Evolutionary conservation across 202 grass and related monocot genomes (phyloP).

Genomic region (Dendrocalamus latiflorus): DNA sequence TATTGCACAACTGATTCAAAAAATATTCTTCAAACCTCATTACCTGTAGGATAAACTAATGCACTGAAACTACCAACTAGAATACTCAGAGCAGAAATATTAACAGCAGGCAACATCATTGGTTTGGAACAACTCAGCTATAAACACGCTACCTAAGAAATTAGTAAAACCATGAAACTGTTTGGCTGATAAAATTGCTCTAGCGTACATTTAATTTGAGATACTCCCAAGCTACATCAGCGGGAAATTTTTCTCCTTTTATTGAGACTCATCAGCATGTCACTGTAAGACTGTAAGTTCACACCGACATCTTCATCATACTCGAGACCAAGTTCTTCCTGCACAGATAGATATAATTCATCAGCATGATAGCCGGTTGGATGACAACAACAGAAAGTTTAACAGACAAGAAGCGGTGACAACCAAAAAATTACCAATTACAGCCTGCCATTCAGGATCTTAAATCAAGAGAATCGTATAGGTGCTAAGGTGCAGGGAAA

Average conservation of each 20-base stretch:
- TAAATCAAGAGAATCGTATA: conserved; percentile 3
- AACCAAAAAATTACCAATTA: background rate
- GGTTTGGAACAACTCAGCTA: background rate
- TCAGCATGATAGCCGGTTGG: background rate
- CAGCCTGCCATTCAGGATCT: background rate
- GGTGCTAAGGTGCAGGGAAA: background rate
- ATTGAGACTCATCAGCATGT: conserved; percentile 45
- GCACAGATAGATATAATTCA: conserved; percentile 22
- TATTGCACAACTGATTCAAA: background rate
- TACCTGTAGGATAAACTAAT: background rate
- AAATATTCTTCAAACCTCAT: background rate
- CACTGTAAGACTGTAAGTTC: conserved; percentile 57
- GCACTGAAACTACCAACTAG: background rate
- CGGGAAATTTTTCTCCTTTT: conserved; percentile 61
- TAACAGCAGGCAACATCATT: background rate
- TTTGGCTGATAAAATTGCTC: conserved; percentile 4
- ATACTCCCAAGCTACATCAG: conserved; percentile 26
- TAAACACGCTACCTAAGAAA: background rate
- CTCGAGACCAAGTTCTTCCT: conserved; percentile 96
- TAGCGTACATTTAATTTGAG: conserved; percentile 1
- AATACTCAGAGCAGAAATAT: conserved; percentile 18
- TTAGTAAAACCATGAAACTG: conserved; percentile 6
- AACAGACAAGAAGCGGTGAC: background rate
- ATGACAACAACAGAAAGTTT: background rate
- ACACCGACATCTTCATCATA: conserved; percentile 91